phyloP scores from a whole-genome alignment of 768 basidiomycete genomes.

The Pulveroboletus sp. region DNA sequence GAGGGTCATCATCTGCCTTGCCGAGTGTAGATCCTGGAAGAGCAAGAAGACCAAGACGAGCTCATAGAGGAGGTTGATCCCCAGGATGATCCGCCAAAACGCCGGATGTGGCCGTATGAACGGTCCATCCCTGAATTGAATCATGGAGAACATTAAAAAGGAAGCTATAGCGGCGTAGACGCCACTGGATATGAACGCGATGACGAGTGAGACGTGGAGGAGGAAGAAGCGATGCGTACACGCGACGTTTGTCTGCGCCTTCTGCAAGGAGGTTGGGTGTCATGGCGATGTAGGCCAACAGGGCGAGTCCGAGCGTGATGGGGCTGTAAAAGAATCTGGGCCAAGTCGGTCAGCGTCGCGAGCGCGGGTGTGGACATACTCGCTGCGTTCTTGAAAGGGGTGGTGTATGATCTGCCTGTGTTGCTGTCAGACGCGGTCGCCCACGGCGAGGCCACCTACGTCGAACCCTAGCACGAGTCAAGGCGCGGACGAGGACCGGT shows the following conservation, averaged over 20 bases:
- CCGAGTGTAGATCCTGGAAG: slow-evolving; percentile 80
- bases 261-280: slow-evolving; percentile 83
- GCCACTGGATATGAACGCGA: slow-evolving; percentile 47
- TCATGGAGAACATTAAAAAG: slow-evolving; percentile 79
- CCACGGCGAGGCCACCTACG: slow-evolving; percentile 57
- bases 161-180: slow-evolving; percentile 70
- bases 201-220: slow-evolving; percentile 3
- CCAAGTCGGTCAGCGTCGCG: slow-evolving; percentile 5
- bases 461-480: too few relatives aligned
- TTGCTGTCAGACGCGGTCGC: slow-evolving; percentile 12
- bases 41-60: slow-evolving; percentile 79
- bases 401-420: slow-evolving; percentile 83
- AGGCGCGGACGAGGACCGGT: too few relatives aligned
- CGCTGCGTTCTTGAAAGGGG: slow-evolving; percentile 81
- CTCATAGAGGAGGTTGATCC: slow-evolving; percentile 81
- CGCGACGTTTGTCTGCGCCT: slow-evolving; percentile 74
- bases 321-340: slow-evolving; percentile 87
- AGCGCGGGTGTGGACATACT: slow-evolving; percentile 43
- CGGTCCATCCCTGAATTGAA: slow-evolving; percentile 88
- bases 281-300: slow-evolving; percentile 79
- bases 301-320: slow-evolving; percentile 67
- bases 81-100: slow-evolving; percentile 79
- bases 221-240: slow-evolving; percentile 47
- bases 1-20: slow-evolving; percentile 73
- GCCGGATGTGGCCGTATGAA: slow-evolving; percentile 87